phyloP scores from a whole-genome alignment of 371 early-diverging fungal species.

The Syncephalastrum contaminatum region DNA sequence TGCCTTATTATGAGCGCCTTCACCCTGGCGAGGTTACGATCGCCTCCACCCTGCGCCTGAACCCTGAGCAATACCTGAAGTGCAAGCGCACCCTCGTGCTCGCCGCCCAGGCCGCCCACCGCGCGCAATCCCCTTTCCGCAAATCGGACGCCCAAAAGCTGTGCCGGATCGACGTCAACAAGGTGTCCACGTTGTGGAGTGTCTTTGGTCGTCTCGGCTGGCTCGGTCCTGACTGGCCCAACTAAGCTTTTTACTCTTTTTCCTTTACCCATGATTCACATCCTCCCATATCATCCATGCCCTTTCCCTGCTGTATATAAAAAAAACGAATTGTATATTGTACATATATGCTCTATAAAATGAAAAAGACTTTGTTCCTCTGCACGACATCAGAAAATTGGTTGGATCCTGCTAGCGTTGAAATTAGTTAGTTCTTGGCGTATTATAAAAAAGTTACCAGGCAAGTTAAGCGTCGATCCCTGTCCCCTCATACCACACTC shows the following conservation, averaged over 20 bases:
- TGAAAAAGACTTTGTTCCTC: no score
- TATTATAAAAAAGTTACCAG: no score
- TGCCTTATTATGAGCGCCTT: constrained; percentile 50
- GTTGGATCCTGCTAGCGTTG: no score
- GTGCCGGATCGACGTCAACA: constrained; percentile 50
- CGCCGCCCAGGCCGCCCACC: constrained; percentile 30
- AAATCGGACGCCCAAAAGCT: constrained; percentile 51
- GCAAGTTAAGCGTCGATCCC: no score
- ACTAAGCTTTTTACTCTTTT: background rate
- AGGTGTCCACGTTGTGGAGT: constrained; percentile 41
- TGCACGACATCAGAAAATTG: no score
- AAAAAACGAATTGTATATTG: no score
- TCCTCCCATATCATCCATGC: background rate
- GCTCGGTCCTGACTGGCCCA: constrained; percentile 20
- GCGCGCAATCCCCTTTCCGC: constrained; percentile 29
- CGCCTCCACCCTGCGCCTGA: constrained; percentile 67
- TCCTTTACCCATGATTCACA: background rate
- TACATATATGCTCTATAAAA: no score
- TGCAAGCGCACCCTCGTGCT: constrained; percentile 44
- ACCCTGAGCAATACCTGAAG: constrained; percentile 67
- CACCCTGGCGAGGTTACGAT: constrained; percentile 61
- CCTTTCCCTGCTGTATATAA: background rate
- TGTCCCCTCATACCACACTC: no score
- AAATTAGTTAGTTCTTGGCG: no score
- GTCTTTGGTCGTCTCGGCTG: constrained; percentile 41